Conservation (phyloP, 2,329 filamentous ascomycete genomes). For the Raffaelea ambrosiae region DNA sequence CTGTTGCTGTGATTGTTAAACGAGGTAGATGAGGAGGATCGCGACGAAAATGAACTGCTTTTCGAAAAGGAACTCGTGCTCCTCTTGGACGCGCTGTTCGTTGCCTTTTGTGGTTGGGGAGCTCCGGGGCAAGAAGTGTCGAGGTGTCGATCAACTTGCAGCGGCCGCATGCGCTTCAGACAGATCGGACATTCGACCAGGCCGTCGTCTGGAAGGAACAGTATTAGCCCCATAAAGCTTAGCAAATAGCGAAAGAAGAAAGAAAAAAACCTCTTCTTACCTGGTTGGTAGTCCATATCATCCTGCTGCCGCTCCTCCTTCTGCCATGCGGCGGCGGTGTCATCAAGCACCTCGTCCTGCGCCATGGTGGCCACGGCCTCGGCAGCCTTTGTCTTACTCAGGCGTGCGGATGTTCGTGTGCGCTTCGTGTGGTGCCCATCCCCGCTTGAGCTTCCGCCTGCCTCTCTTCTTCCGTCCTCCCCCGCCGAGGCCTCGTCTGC, state of each 20-base stretch:
- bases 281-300: conserved; percentile 21
- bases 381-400: conserved; percentile 33
- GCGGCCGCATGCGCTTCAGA: conserved; percentile 66
- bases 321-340: not conserved
- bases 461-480: conserved; percentile 6
- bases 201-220: conserved; percentile 51
- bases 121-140: conserved; percentile 48
- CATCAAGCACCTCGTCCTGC: conserved; percentile 19
- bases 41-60: not conserved
- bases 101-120: conserved; percentile 18
- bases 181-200: conserved; percentile 82
- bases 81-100: not conserved
- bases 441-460: conserved; percentile 18
- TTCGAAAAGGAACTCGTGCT: too few relatives aligned
- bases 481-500: conserved; percentile 12
- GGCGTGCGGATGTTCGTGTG: conserved; percentile 41
- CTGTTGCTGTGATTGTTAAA: not conserved
- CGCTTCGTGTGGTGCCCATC: conserved; percentile 34
- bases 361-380: conserved; percentile 27
- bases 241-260: not conserved
- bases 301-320: conserved; percentile 18
- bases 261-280: conserved; percentile 12
- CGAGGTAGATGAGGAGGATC: too few relatives aligned
- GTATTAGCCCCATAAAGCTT: conserved; percentile 1
- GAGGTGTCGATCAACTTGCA: conserved; percentile 70